phyloP scores from a whole-genome alignment of 148 eudicot genomes.

The Persicaria tinctoria region DNA sequence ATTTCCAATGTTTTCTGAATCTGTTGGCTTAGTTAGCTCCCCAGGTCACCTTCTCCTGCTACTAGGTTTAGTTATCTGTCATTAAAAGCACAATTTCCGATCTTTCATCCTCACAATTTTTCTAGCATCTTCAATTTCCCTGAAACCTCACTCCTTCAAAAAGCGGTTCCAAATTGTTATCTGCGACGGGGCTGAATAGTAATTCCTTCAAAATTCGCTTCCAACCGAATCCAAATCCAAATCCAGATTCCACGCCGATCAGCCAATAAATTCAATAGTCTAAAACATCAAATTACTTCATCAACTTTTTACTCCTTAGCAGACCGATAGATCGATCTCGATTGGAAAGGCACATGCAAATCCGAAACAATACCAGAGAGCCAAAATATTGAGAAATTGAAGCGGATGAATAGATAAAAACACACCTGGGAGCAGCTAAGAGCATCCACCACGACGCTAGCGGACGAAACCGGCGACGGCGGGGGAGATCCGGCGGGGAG shows the following conservation, averaged over 20 bases:
- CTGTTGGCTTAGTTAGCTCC: background rate
- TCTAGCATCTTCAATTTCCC: background rate
- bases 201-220: background rate
- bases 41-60: background rate
- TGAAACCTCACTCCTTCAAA: background rate
- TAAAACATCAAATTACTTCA: background rate
- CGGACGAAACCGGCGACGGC: slow-evolving; percentile 6
- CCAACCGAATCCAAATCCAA: background rate
- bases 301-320: background rate
- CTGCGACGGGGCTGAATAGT: background rate
- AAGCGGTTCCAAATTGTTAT: background rate
- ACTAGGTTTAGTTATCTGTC: background rate
- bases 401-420: background rate
- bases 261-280: background rate
- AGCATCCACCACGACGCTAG: background rate
- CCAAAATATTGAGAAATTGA: background rate
- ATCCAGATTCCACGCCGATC: slow-evolving; percentile 2
- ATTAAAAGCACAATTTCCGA: background rate
- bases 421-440: slow-evolving; percentile 3
- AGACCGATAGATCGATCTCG: background rate
- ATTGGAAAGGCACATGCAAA: background rate
- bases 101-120: background rate
- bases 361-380: background rate
- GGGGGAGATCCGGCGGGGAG: background rate
- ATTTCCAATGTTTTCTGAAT: background rate